Base-by-base conservation (phyloP, 805 yeast genomes). In the Lipomyces kockii region DNA sequence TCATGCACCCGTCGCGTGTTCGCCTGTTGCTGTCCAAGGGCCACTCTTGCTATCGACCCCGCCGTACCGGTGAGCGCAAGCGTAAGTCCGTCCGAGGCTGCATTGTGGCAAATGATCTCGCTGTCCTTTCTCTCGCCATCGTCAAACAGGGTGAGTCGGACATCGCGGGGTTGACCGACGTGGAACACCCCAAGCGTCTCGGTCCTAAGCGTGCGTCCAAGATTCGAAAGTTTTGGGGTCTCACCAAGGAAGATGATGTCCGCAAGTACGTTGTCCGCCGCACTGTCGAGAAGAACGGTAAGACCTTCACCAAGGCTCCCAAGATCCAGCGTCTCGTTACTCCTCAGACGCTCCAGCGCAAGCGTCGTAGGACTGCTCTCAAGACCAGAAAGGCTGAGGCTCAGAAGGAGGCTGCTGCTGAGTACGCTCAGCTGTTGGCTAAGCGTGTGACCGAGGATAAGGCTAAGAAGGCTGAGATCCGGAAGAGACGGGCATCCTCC, bases 131-230 rank as follows among this genome's bases (percentile, higher is more conserved):
- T 76, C 88, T 95, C 79, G 88, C 92, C 79, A 85, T 95, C 83
- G 91, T 90, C 84, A 95, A 95, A 89, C 97, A 91, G 86, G 99
- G 99, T 85, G 99, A 95, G 75, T 81, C 84, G 77, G 98, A 94
- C 79, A 91, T 95, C 76, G 97, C 85, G 79, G 99, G 99, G 84
- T 87, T 95, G 80, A 95, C 99, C 79, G 96, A 95, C 83, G 79
- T 87, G 80, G 88, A 93, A 82, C 89, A 89, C 80, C 97, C 99
- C 86, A 95, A 94, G 90, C 93, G 98, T 89, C 89, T 95, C 82
- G 99, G 99, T 81, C 99, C 99, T 85, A 95, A 95, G 97, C 92
- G 99, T 90, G 99, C 99, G 81, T 94, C 92, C 96, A 85, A 94
- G 94, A 95, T 95, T 85, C 93, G 98, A 90, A 94, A 95, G 86